Conservation (phyloP, 192 early-diverging fungal genomes). For the Rhizophagus clarus region DNA sequence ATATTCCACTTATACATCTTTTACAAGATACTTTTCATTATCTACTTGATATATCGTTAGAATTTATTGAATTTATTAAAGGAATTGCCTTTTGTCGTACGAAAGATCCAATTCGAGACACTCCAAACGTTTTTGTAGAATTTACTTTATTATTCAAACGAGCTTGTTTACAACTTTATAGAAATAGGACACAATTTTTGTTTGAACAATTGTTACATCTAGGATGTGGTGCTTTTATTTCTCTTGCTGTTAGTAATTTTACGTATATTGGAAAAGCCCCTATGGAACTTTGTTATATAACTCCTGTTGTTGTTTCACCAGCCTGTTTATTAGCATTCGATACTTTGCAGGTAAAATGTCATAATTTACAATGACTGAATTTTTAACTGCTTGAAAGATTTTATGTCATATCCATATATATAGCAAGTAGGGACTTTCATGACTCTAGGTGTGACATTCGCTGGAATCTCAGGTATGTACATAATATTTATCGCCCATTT, state of each 20-base stretch:
- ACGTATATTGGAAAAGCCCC: slow-evolving; percentile 60
- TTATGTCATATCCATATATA: background rate
- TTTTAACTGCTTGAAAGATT: slow-evolving; percentile 40
- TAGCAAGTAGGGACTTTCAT: slow-evolving; percentile 57
- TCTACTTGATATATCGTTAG: background rate
- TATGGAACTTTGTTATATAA: slow-evolving; percentile 44
- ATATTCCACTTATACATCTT: background rate
- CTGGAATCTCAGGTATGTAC: slow-evolving; percentile 50
- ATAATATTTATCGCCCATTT: too few species aligned
- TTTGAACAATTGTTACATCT: slow-evolving; percentile 60
- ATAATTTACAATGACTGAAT: slow-evolving; percentile 34
- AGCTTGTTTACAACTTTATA: slow-evolving; percentile 53
- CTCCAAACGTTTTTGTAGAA: slow-evolving; percentile 48
- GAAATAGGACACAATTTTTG: slow-evolving; percentile 45
- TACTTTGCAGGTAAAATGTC: slow-evolving; percentile 20
- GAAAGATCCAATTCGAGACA: slow-evolving; percentile 47
- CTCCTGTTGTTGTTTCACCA: slow-evolving; percentile 32
- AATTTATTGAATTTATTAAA: background rate
- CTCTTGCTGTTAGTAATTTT: slow-evolving; percentile 48
- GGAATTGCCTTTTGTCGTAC: slow-evolving; percentile 23
- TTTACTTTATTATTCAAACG: slow-evolving; percentile 51
- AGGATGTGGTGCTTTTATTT: slow-evolving; percentile 56
- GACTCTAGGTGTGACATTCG: slow-evolving; percentile 59
- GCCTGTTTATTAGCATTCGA: background rate
- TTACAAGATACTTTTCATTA: background rate